phyloP scores from a whole-genome alignment of 352 stramenopile genomes.

The Globisporangium irregulare region DNA sequence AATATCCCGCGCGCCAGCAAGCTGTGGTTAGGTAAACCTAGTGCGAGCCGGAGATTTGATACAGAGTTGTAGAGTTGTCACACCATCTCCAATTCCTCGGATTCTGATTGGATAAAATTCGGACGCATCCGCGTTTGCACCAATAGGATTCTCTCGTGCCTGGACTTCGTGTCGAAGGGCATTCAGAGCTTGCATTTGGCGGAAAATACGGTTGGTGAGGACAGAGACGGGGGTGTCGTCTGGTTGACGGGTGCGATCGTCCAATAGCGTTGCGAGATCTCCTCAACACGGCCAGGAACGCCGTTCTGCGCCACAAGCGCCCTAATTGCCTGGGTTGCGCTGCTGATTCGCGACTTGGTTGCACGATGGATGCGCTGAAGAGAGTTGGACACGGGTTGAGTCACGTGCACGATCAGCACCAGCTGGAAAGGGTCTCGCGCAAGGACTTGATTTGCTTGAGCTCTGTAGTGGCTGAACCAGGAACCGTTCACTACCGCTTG shows the following conservation, averaged over 20 bases:
- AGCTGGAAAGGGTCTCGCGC: not conserved
- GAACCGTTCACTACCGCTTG: not conserved
- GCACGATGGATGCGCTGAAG: constrained; percentile 1
- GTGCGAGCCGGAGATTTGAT: too few species aligned
- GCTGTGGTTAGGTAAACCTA: too few species aligned
- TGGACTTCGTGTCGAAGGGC: not conserved
- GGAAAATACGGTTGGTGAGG: not conserved
- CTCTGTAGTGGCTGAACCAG: constrained; percentile 1
- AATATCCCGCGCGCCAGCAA: too few species aligned
- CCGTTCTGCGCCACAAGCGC: not conserved
- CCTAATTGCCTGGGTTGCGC: not conserved
- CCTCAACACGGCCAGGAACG: not conserved
- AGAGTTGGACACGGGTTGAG: not conserved
- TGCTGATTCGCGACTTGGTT: not conserved
- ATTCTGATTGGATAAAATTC: too few species aligned
- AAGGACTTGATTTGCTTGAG: not conserved
- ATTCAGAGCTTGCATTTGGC: not conserved
- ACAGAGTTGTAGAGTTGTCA: too few species aligned
- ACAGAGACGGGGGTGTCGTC: not conserved
- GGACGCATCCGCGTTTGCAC: too few species aligned
- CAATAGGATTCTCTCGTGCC: too few species aligned
- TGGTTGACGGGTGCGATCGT: not conserved
- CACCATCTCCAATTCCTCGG: too few species aligned
- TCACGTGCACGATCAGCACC: not conserved
- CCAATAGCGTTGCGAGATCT: not conserved